These are phyloP conservation scores for Fusarium vanettenii DNA, from an alignment of 2,329 filamentous ascomycete genomes.

Conservation along the genomic window DNA sequence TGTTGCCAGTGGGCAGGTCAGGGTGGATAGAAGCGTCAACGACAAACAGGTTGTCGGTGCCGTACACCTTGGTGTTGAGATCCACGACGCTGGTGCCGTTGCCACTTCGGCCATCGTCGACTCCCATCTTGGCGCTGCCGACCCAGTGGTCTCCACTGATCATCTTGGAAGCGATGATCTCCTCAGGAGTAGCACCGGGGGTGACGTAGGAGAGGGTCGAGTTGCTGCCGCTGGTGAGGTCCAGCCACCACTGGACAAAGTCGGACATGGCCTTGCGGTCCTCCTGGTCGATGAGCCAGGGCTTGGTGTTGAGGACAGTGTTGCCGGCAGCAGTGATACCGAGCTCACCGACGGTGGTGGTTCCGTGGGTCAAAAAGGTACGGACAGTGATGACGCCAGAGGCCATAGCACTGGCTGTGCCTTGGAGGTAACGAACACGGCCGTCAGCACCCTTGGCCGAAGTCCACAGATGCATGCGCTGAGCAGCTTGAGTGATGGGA, in stretches of 20 bases:
- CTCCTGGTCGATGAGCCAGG: constrained; percentile 40
- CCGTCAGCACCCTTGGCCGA: constrained; percentile 39
- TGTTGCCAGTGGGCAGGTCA: constrained; percentile 48
- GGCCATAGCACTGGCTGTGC: constrained; percentile 41
- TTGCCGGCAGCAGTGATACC: constrained; percentile 39
- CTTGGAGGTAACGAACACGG: constrained; percentile 38
- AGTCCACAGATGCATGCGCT: constrained; percentile 44
- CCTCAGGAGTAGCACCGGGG: constrained; percentile 30
- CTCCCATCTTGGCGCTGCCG: constrained; percentile 55
- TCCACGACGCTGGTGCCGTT: constrained; percentile 67
- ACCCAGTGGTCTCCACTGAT: constrained; percentile 45
- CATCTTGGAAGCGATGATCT: constrained; percentile 39
- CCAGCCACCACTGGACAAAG: constrained; percentile 43
- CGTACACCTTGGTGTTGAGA: constrained; percentile 66
- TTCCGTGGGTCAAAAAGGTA: constrained; percentile 40
- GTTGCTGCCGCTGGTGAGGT: constrained; percentile 33
- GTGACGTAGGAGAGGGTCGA: constrained; percentile 39
- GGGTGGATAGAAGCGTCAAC: constrained; percentile 73
- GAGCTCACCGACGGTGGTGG: constrained; percentile 39
- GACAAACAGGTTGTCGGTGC: constrained; percentile 70
- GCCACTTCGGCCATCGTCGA: constrained; percentile 57
- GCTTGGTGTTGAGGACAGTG: constrained; percentile 44
- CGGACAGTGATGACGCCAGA: constrained; percentile 39
- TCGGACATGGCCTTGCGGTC: constrained; percentile 41
- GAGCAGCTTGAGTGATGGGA: constrained; percentile 42